Base-by-base conservation (phyloP, 352 stramenopile species). In the Phytophthora pinifolia region DNA sequence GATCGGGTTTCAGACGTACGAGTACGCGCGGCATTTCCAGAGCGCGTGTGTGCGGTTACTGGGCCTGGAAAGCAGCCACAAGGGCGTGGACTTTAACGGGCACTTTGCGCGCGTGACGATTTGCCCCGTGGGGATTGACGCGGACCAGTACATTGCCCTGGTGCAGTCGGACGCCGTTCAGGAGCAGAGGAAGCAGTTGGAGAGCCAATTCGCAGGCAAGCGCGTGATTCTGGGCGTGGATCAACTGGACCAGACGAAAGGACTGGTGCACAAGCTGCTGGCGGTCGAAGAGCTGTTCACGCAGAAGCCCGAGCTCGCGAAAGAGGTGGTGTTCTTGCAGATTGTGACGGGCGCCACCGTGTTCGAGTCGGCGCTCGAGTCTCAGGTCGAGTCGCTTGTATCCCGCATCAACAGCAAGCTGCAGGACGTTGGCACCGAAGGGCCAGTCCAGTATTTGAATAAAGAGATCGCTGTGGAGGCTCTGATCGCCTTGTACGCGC, bases 311-410 rank as follows among this genome's bases (percentile, higher is more conserved):
- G 84, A 98, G 45, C 94, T 96, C 54, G 83, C 89, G 6, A 91
- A 94, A 20, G 96, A 98, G 56, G 89, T 98, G 22, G 92, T 97
- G 4, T 86, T 99, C 38, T 70, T 99, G 30, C 94, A 98, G 66
- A 97, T 99, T 46, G 83, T 90, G 5, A 89, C 79, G 6, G 76
- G 76, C 29, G 62, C 75, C 6, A 55, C 63, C 3, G 65, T 76
- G 4, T 74, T 73, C 20, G 71, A 85, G 37, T 83, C 76, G 9
- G 89, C 88, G 0, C 60, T 97, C 0, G 86, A 82, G 36, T 76
- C 85, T 14, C 86, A 96, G 47, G 84, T 97, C 5, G 89, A 97
- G 62, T 81, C 89, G 43, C 67, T 97, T 12, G 88, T 97, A 2
- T 94, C 86, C 8, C 72, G 88, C 3, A 97, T 97, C 62, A 97